Base-by-base conservation (phyloP, 2,329 filamentous ascomycete species). In the Paecilomyces variotii region DNA sequence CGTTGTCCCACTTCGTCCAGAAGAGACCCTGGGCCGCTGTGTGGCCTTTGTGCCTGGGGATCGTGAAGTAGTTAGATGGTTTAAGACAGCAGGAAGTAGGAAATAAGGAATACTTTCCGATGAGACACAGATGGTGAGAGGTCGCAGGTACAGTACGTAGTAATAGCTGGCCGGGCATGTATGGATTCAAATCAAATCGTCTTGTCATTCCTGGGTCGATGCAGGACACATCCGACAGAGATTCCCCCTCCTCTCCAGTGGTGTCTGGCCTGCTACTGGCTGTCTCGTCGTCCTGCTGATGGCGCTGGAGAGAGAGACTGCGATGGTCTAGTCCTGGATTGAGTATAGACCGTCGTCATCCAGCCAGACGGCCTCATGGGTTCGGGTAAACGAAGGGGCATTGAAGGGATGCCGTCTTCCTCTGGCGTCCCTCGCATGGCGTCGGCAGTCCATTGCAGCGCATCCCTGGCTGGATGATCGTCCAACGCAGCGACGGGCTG, bases 401-500 rank as follows among this genome's bases (percentile, higher is more conserved):
- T 19, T 45, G 39, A 45, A 45, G 39, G 39, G n/a, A 45, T 45
- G 39, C 19, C n/a, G 19, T 45, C 39, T 45, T 45, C 35, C 35
- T 19, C 35, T 45, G 12, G 35, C 12, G 39, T 45, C 39, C 39
- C 39, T 45, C 39, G 39, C 39, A 45, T 45, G 39, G n/a, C 39
- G 14, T 45, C 39, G 14, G 19, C 39, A 45, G 39, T 14, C 32
- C 39, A 45, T 24, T n/a, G 39, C 39, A 45, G 39, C 39, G 39
- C n/a, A 45, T 45, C 39, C 39, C 39, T 45, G 39, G 39, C 39
- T 45, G 39, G 39, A 45, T 14, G 39, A 45, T 45, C 39, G 39
- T 45, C 49, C 45, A 57, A 57, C 49, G 49, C 49, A 57, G 49
- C 19, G 51, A 53, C 39, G 39, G 35, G 35, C 35, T 45, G 35